These are phyloP conservation scores for Tulasnella sp. DNA, from an alignment of 768 basidiomycete genomes.

Conservation along the genomic window DNA sequence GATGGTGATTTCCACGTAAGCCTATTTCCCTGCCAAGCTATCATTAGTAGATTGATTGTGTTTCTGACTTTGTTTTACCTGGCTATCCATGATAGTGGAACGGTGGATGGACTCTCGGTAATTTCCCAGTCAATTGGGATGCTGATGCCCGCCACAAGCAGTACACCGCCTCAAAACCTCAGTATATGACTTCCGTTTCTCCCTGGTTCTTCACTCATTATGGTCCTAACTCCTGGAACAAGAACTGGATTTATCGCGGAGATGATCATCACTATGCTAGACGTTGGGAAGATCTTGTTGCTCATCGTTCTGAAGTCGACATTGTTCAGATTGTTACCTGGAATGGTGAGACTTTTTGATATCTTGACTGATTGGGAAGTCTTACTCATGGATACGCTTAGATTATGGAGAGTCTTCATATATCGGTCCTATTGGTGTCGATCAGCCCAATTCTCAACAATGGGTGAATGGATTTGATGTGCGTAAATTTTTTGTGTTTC, in stretches of 20 bases:
- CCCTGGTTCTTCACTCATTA: slow-evolving; percentile 44
- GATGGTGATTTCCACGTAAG: slow-evolving; percentile 17
- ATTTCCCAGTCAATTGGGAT: slow-evolving; percentile 32
- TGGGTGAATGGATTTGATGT: slow-evolving; percentile 20
- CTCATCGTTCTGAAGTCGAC: slow-evolving; percentile 24
- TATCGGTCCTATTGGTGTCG: slow-evolving; percentile 19
- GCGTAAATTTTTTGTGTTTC: neutral
- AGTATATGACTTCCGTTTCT: slow-evolving; percentile 26
- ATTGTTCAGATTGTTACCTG: slow-evolving; percentile 28
- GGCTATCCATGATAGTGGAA: slow-evolving; percentile 46
- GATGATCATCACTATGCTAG: slow-evolving; percentile 28
- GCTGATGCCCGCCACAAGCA: slow-evolving; percentile 24
- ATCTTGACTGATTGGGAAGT: slow-evolving; percentile 16
- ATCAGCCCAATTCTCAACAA: slow-evolving; percentile 27
- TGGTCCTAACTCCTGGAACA: slow-evolving; percentile 45
- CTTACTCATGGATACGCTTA: neutral
- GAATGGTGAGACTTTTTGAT: slow-evolving; percentile 25
- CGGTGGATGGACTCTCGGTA: slow-evolving; percentile 55
- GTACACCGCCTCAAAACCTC: slow-evolving; percentile 20
- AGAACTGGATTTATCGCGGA: slow-evolving; percentile 28
- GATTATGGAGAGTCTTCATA: slow-evolving; percentile 11
- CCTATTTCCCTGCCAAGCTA: neutral
- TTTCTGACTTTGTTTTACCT: slow-evolving; percentile 18
- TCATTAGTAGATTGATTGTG: too few species aligned
- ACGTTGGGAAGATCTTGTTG: slow-evolving; percentile 26